Evolutionary conservation across 176 grass and related monocot species (phyloP), one percentile per base, ranked within the genome.

Genomic region (Secale cereale): DNA sequence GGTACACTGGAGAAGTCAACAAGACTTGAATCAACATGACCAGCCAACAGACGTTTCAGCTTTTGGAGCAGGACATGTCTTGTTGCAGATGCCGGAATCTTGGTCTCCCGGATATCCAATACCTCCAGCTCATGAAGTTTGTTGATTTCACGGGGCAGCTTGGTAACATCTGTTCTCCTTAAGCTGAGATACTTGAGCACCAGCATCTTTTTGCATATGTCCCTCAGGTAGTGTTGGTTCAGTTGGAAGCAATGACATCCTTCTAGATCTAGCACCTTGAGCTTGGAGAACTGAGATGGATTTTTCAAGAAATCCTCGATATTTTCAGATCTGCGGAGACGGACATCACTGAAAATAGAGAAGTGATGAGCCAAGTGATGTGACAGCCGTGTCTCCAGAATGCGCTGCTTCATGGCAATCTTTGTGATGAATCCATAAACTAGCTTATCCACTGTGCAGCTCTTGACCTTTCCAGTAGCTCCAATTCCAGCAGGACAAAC

Each of bases 201-300:
- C 1, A 62, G 1, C 0, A 79, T 20, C 0, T 62, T 62, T 8
- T 4, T 20, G 8, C 84, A 86, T 9, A 86, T 36, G 20, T 46
- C 8, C 8, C 26, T 71, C 27, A 86, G 35, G 14, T 46, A 79
- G 8, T 2, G 2, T 5, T 12, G 19, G 12, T 62, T 26, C 6
- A 0, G 1, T 0, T 3, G 7, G 10, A 79, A 71, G 20, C 11
- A 72, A 0, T 7, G 0, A 5, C 65, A 86, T 0, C 10, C 26
- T 79, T 86, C 76, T 46, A 86, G 50, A 79, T 86, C 76, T 70
- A 86, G 65, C 1, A 79, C 84, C 36, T 86, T 86, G 65, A 86
- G 19, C 33, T 11, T 17, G 13, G 35, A 70, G 2, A 86, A 16
- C 1, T 7, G 20, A 20, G 36, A 32, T 78, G 26, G 7, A 7